These are phyloP conservation scores for Cercospora zeina DNA, from an alignment of 2,329 filamentous ascomycete genomes.

Conservation along the genomic window DNA sequence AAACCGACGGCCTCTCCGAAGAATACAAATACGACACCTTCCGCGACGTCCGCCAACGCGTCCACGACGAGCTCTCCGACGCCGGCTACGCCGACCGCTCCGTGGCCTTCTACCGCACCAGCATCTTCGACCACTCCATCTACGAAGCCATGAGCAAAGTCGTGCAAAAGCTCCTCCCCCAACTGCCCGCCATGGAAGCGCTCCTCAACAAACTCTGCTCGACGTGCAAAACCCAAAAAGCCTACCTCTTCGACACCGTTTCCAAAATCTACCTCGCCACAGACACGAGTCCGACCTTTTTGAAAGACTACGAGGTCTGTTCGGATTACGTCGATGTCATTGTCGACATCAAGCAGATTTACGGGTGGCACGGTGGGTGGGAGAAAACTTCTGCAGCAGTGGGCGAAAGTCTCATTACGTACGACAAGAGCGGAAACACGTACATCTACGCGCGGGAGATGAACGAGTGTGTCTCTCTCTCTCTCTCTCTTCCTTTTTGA, in stretches of 20 bases:
- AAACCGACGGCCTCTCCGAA: slow-evolving; percentile 94
- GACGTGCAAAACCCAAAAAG: slow-evolving; percentile 94
- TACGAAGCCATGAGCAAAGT: slow-evolving; percentile 99
- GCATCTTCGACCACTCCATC: slow-evolving; percentile 97
- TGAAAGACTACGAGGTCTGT: slow-evolving; percentile 96
- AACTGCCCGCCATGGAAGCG: slow-evolving; percentile 87
- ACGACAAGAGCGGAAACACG: slow-evolving; percentile 59
- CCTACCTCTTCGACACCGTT: slow-evolving; percentile 94
- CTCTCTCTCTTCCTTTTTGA: background rate
- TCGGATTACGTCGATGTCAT: slow-evolving; percentile 99
- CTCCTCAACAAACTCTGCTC: slow-evolving; percentile 92
- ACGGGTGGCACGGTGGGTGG: slow-evolving; percentile 66
- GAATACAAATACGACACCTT: slow-evolving; percentile 96
- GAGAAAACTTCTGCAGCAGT: slow-evolving; percentile 18
- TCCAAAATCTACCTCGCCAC: slow-evolving; percentile 99
- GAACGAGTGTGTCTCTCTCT: slow-evolving; percentile 58
- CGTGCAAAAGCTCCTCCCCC: slow-evolving; percentile 94
- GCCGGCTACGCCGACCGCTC: slow-evolving; percentile 90
- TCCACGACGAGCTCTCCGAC: slow-evolving; percentile 93
- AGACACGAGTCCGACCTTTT: slow-evolving; percentile 87
- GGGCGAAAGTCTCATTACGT: slow-evolving; percentile 62
- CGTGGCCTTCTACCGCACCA: slow-evolving; percentile 92
- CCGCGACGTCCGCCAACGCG: slow-evolving; percentile 92
- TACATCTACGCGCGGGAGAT: slow-evolving; percentile 66
- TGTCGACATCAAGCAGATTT: slow-evolving; percentile 93